These are phyloP conservation scores for Fulvia fulva DNA, from an alignment of 2,329 filamentous ascomycete species.

Conservation along the genomic window DNA sequence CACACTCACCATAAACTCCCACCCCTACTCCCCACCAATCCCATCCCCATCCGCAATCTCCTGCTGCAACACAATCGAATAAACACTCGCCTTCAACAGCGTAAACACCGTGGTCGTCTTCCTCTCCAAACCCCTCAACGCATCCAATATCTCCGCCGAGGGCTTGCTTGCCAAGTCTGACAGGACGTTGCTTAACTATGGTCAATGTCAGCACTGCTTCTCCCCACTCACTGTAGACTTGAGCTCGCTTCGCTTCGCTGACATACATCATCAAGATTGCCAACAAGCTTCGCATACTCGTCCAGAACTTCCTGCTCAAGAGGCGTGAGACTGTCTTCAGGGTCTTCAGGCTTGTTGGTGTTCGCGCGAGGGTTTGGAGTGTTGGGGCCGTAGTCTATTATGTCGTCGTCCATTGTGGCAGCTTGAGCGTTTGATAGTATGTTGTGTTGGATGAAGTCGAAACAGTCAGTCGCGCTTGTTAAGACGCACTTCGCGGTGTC, in stretches of 20 bases:
- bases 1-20: too few species aligned
- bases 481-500: background rate
- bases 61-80: slow-evolving; percentile 97
- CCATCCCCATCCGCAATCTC: slow-evolving; percentile 71
- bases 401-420: slow-evolving; percentile 1
- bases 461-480: background rate
- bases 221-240: background rate
- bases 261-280: slow-evolving; percentile 83
- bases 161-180: slow-evolving; percentile 62
- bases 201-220: slow-evolving; percentile 4
- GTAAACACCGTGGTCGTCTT: slow-evolving; percentile 96
- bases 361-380: slow-evolving; percentile 4
- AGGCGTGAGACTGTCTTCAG: slow-evolving; percentile 52
- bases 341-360: slow-evolving; percentile 6
- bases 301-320: slow-evolving; percentile 93
- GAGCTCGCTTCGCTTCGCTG: background rate
- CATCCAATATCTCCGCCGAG: slow-evolving; percentile 74
- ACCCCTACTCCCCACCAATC: background rate
- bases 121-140: slow-evolving; percentile 79
- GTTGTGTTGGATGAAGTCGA: background rate
- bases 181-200: slow-evolving; percentile 54
- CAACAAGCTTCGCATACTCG: slow-evolving; percentile 81
- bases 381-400: slow-evolving; percentile 3
- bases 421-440: background rate
- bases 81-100: slow-evolving; percentile 93